Evolutionary conservation across 2,329 filamentous ascomycete genomes (phyloP).

Genomic region (Polytolypa hystricis): DNA sequence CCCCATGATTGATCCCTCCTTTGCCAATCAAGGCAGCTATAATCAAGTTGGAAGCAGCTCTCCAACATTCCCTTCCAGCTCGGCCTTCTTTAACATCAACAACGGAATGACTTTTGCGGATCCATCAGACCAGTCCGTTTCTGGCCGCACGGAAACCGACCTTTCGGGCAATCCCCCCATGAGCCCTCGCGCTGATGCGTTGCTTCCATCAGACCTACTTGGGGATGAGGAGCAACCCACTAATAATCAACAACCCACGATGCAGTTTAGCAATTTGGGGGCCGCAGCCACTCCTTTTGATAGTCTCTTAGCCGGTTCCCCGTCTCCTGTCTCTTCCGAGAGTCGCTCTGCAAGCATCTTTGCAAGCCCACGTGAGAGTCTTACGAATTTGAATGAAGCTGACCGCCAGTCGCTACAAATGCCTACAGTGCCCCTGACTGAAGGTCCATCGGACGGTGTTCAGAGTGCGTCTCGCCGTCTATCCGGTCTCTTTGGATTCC

Average conservation of each 20-base stretch:
- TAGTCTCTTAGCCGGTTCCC: conserved; percentile 25
- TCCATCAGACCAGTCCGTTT: conserved; percentile 28
- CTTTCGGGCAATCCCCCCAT: conserved; percentile 48
- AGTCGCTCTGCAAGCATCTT: conserved; percentile 35
- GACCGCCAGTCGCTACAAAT: conserved; percentile 18
- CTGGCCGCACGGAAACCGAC: conserved; percentile 42
- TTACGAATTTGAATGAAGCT: conserved; percentile 26
- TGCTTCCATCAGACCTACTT: conserved; percentile 51
- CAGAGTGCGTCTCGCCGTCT: conserved; percentile 43
- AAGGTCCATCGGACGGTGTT: conserved; percentile 24
- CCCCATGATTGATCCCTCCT: conserved; percentile 28
- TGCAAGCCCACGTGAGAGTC: conserved; percentile 36
- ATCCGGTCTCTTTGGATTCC: conserved; percentile 46
- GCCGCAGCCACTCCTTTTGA: conserved; percentile 21
- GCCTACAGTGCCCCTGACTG: conserved; percentile 2
- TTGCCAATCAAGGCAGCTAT: conserved; percentile 34
- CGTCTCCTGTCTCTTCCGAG: conserved; percentile 35
- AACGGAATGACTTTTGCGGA: conserved; percentile 50
- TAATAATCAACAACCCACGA: conserved; percentile 3
- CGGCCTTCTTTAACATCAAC: conserved; percentile 50
- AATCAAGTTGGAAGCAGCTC: conserved; percentile 40
- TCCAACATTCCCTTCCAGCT: conserved; percentile 39
- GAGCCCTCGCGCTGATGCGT: conserved; percentile 51
- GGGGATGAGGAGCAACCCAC: conserved; percentile 39
- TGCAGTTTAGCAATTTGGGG: conserved; percentile 10